Base-by-base conservation (phyloP, 495 filamentous ascomycete species). In the Trichoderma reesei region DNA sequence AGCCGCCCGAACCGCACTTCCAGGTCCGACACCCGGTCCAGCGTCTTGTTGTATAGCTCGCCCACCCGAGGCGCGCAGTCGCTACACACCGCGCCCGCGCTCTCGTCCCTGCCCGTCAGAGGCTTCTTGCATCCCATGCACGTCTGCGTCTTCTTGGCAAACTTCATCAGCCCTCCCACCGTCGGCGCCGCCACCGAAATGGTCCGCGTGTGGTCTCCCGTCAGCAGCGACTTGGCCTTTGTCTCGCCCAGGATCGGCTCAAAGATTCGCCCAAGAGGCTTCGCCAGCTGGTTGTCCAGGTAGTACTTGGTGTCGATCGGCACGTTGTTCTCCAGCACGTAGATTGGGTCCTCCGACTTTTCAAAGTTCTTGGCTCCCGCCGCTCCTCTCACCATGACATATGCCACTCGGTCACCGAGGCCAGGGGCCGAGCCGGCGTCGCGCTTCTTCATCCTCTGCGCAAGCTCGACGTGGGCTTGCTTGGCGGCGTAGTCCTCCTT, bases 51-150 rank as follows among this genome's bases (percentile, higher is more conserved):
- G 74, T 99, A 99, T 33, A 99, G 80, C 74, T 99, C 94, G 7
- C 90, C 91, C 4, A 96, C 83, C 1, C 95, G 84, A 13, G 90
- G 89, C 8, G 86, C 82, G 71, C 92, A 96, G 69, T 95, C 82
- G 36, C 84, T 81, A 71, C 94, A 98, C 34, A 98, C 92, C 0
- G 95, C 94, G 8, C 92, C 94, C 1, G 83, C 86, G 71, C 80
- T 83, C 75, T 96, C 91, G 14, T 87, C 85, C 66, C 91, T 88
- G 62, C 84, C 84, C 5, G 82, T 82, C 5, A 99, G 82, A 3
- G 94, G 95, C 73, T 96, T 96, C 79, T 97, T 99, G 83, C 94
- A 99, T 7, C 92, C 94, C 88, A 98, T 93, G 73, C 94, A 99
- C 1, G 95, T 99, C 76, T 91, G 86, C 1, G 95, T 98, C 73